Evolutionary conservation across 176 grass and related monocot genomes (phyloP), one percentile per base, ranked within the genome.

Genomic region (Eragrostis curvula): DNA sequence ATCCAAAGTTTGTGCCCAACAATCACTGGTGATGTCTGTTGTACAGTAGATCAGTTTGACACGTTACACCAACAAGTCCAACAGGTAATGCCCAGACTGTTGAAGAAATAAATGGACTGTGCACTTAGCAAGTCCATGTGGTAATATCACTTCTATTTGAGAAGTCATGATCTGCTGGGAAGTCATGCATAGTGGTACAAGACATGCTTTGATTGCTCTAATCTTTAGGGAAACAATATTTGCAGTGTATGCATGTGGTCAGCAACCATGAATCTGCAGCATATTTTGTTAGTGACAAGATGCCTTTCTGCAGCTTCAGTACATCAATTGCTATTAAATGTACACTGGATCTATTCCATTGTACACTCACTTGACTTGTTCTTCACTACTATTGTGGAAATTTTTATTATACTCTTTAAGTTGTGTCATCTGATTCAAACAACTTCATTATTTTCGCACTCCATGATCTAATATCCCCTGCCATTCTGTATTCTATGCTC

Each of bases 1-100:
- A 93, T 99, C 66, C 96, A 99, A 87, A 99, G 96, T 85, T 64
- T 99, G 82, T 99, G 96, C 70, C 96, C 96, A 81, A 95, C 96
- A 73, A 99, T 99, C 66, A 93, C 88, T 23, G 93, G 91, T 16
- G 71, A 90, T 81, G 86, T 92, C 71, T 99, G 96, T 83, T 99
- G 96, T 79, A 87, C 85, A 43, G 76, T 68, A 73, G 90, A 99
- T 64, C 96, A 99, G 77, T 99, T 99, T 71, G 87, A 96, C 65
- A 92, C 82, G 24, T 89, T 99, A 88, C 96, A 83, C 64, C 82
- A 71, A 70, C 88, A 95, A 74, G 93, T 99, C 39, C 91, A 99
- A 85, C 96, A 99, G 86, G 96, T 96, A 91, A 91, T 79, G 29
- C 50, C 24, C 52, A 79, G 58, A 74, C 49, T 8, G 13, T 30